phyloP scores from a whole-genome alignment of 2,329 filamentous ascomycete species.

The Aspergillus sergii region DNA sequence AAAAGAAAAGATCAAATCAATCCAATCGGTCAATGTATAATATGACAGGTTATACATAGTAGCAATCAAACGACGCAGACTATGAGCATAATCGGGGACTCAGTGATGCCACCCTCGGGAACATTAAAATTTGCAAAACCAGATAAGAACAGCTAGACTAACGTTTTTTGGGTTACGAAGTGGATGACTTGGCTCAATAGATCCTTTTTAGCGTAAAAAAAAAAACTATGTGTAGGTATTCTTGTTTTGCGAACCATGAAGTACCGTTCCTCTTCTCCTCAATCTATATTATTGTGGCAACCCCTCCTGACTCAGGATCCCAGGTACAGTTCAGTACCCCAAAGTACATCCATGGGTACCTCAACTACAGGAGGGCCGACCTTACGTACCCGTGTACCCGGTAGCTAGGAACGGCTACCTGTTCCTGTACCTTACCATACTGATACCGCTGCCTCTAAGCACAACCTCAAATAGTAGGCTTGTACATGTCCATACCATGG shows the following conservation, averaged over 20 bases:
- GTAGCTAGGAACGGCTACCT: neutral
- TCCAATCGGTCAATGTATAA: neutral
- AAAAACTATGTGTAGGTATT: neutral
- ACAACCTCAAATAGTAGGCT: neutral
- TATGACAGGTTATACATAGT: neutral
- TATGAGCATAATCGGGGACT: too few species aligned
- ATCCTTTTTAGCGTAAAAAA: neutral
- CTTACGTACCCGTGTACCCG: neutral
- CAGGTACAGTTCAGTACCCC: neutral
- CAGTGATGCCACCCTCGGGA: neutral
- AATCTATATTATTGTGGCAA: neutral
- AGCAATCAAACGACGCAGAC: neutral
- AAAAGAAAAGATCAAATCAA: neutral
- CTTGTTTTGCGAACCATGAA: neutral
- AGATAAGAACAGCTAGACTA: neutral
- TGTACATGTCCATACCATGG: neutral
- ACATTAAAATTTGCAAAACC: neutral
- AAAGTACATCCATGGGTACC: neutral
- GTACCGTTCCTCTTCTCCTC: neutral
- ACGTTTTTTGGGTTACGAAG: neutral
- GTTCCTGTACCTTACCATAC: conserved; percentile 3
- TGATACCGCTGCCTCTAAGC: neutral
- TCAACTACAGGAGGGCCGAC: neutral
- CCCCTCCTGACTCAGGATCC: neutral
- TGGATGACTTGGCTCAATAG: conserved; percentile 10